Evolutionary conservation across 306 rosid species (phyloP).

Genomic region (Ormosia emarginata): DNA sequence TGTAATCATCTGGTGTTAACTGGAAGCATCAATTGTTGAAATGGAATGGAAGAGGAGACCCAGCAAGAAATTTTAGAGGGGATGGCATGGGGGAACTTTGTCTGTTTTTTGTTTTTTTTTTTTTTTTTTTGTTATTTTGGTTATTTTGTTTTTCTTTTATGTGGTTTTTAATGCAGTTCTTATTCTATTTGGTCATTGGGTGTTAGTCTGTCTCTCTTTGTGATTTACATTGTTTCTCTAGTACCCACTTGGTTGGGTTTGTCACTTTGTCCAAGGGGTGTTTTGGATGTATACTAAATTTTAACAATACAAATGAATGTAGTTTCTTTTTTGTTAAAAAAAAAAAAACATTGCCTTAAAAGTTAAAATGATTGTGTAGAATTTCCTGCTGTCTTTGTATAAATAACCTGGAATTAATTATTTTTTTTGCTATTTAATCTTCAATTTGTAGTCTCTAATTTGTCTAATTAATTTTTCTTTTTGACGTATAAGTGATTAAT

Average conservation of each 20-base stretch:
- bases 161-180: neutral
- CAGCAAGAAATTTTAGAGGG: neutral
- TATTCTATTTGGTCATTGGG: neutral
- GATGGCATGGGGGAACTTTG: neutral
- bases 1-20: neutral
- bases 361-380: neutral
- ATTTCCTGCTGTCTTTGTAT: neutral
- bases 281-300: neutral
- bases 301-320: neutral
- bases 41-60: neutral
- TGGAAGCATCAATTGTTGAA: neutral
- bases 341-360: neutral
- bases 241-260: neutral
- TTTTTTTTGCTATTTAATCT: neutral
- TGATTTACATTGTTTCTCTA: neutral
- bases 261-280: neutral
- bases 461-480: neutral
- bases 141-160: too few species aligned
- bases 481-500: neutral
- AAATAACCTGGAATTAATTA: neutral
- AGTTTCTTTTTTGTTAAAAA: neutral
- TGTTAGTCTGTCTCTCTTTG: neutral
- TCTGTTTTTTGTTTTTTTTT: neutral
- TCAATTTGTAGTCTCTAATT: neutral
- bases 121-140: neutral